Conservation (phyloP, 2,329 filamentous ascomycete species). For the Chaetomiaceae sp. region DNA sequence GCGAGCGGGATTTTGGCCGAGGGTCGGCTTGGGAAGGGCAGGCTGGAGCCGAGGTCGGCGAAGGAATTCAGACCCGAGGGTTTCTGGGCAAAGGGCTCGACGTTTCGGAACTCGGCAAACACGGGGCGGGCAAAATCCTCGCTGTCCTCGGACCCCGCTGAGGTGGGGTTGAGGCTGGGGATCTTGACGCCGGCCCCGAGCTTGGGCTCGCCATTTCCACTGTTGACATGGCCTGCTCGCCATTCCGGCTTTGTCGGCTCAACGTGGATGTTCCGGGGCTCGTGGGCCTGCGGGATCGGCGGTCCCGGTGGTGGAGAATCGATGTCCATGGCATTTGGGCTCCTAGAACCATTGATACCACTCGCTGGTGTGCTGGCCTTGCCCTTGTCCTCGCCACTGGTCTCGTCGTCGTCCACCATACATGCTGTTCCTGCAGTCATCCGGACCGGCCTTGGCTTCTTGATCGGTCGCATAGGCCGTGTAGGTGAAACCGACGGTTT, state of each 20-base stretch:
- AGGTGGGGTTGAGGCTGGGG: constrained; percentile 34
- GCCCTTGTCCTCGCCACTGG: constrained; percentile 39
- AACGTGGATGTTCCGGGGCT: constrained; percentile 51
- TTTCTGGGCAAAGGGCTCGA: constrained; percentile 48
- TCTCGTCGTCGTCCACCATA: constrained; percentile 45
- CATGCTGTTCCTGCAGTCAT: constrained; percentile 43
- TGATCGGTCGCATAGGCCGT: constrained; percentile 45
- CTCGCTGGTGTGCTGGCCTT: constrained; percentile 25
- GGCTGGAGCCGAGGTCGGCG: constrained; percentile 50
- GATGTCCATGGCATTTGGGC: constrained; percentile 62
- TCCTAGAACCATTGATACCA: constrained; percentile 37
- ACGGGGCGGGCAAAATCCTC: constrained; percentile 49
- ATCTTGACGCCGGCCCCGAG: constrained; percentile 22
- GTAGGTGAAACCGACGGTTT: constrained; percentile 42
- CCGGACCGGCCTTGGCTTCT: constrained; percentile 58
- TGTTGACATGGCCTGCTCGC: constrained; percentile 46
- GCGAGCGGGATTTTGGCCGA: constrained; percentile 38
- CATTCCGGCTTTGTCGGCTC: constrained; percentile 58
- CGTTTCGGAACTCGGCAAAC: constrained; percentile 53
- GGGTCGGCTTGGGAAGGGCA: constrained; percentile 54
- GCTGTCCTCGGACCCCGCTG: constrained; percentile 51
- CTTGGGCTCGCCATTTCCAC: constrained; percentile 18
- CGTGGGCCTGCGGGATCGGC: constrained; percentile 27
- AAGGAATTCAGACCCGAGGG: constrained; percentile 50
- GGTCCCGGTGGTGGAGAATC: constrained; percentile 38